Evolutionary conservation across 176 grass and related monocot genomes (phyloP).

Genomic region (Aegilops bicornis): DNA sequence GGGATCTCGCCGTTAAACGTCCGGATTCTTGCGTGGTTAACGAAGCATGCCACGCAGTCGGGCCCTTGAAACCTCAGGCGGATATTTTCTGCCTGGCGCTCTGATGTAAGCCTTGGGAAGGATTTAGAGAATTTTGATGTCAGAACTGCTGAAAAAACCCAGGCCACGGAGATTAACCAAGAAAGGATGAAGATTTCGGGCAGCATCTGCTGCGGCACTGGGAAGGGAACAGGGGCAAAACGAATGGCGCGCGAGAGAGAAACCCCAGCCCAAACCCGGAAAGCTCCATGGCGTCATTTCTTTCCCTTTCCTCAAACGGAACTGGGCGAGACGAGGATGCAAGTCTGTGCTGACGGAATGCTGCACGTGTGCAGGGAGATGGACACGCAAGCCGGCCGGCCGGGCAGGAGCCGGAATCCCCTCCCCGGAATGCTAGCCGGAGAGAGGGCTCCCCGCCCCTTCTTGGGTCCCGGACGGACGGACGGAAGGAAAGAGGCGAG

Average conservation of each 20-base stretch:
- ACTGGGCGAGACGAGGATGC: not conserved
- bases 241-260: too few species aligned
- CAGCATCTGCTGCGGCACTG: not conserved
- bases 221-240: too few species aligned
- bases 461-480: not conserved
- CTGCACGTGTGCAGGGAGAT: not conserved
- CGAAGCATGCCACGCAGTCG: not conserved
- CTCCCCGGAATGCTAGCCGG: not conserved
- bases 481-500: too few species aligned
- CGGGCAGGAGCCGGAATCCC: too few species aligned
- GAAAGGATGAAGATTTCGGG: not conserved
- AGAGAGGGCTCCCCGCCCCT: not conserved
- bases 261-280: too few species aligned
- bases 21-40: not conserved
- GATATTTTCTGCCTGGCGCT: too few species aligned
- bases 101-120: too few species aligned
- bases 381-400: too few species aligned
- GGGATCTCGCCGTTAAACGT: not conserved
- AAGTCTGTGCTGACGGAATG: not conserved
- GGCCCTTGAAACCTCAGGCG: not conserved
- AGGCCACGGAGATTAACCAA: fast-evolving
- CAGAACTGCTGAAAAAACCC: not conserved
- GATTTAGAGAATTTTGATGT: too few species aligned
- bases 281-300: not conserved
- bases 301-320: too few species aligned